Percentiles rank a stretch among this genome's conserved stretches.
These are phyloP conservation scores for Trametes hirsuta DNA, from an alignment of 1,284 basidiomycete species.

Conservation along the genomic window DNA sequence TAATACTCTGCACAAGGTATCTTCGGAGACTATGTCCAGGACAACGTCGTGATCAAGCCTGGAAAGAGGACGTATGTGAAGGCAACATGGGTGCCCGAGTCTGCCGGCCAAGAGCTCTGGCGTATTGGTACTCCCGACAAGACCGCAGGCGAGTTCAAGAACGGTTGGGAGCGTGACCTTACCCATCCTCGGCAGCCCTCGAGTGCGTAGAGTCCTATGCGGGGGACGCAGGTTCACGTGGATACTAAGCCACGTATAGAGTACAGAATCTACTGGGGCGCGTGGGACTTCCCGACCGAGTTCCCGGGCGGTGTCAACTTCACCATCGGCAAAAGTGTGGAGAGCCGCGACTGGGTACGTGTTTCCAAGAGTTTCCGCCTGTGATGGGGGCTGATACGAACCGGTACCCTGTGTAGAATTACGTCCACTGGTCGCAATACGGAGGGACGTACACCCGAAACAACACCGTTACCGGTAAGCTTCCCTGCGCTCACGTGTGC, in stretches of 20 bases:
- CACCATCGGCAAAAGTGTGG: conserved; percentile 31
- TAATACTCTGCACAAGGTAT: conserved; percentile 22
- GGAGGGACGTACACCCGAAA: conserved; percentile 24
- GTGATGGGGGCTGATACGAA: not conserved
- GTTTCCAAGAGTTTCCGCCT: not conserved
- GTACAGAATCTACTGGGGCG: conserved; percentile 36
- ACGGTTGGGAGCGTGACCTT: conserved; percentile 26
- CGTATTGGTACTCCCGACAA: conserved; percentile 35
- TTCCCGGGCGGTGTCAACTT: conserved; percentile 36
- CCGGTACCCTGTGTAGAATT: conserved; percentile 22
- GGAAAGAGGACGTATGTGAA: conserved; percentile 19
- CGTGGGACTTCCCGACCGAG: conserved; percentile 35
- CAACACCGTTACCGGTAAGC: conserved; percentile 22
- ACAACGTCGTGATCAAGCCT: conserved; percentile 28
- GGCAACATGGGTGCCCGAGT: conserved; percentile 30
- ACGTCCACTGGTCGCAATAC: conserved; percentile 33
- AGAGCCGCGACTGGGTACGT: conserved; percentile 26
- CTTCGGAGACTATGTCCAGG: conserved; percentile 34
- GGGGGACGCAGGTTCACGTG: not conserved
- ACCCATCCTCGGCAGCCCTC: conserved; percentile 30
- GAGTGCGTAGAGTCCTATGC: conserved; percentile 4
- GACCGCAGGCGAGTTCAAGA: conserved; percentile 25
- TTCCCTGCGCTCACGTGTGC: too few species aligned
- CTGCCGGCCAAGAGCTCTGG: conserved; percentile 33
- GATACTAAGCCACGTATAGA: conserved; percentile 16